phyloP scores from a whole-genome alignment of 192 early-diverging fungal species.

The Coemansia sp. region DNA sequence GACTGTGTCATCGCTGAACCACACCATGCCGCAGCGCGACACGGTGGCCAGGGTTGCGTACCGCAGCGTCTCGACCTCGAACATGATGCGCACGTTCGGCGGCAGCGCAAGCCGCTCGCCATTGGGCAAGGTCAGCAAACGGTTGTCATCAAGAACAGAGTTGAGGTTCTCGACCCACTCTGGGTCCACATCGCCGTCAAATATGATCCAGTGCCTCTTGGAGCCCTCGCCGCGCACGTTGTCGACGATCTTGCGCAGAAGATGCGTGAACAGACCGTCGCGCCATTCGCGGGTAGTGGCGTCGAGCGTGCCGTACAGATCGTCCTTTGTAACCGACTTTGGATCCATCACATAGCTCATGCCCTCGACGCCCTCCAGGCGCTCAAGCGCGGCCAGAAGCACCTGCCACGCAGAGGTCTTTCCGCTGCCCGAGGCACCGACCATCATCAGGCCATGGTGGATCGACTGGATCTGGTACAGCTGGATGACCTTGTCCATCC shows the following conservation, averaged over 20 bases:
- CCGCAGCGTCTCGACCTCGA: slow-evolving; percentile 98
- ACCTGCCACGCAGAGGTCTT: slow-evolving; percentile 95
- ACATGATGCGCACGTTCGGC: slow-evolving; percentile 96
- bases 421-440: slow-evolving; percentile 95
- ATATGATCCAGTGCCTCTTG: slow-evolving; percentile 99
- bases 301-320: slow-evolving; percentile 94
- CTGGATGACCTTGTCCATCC: slow-evolving; percentile 98
- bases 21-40: slow-evolving; percentile 99
- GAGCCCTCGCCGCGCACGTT: slow-evolving; percentile 94
- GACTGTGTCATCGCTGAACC: slow-evolving; percentile 95
- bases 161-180: slow-evolving; percentile 99
- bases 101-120: slow-evolving; percentile 96
- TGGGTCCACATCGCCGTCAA: slow-evolving; percentile 99
- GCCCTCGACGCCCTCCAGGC: slow-evolving; percentile 88
- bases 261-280: slow-evolving; percentile 97
- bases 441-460: slow-evolving; percentile 99
- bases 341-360: slow-evolving; percentile 95
- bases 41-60: slow-evolving; percentile 99
- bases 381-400: slow-evolving; percentile 84
- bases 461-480: slow-evolving; percentile 97
- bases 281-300: slow-evolving; percentile 99
- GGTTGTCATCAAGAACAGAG: slow-evolving; percentile 97
- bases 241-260: slow-evolving; percentile 96
- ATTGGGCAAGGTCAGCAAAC: slow-evolving; percentile 94
- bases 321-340: slow-evolving; percentile 97